phyloP scores from a whole-genome alignment of 768 basidiomycete species.

The Mycena vitilis region DNA sequence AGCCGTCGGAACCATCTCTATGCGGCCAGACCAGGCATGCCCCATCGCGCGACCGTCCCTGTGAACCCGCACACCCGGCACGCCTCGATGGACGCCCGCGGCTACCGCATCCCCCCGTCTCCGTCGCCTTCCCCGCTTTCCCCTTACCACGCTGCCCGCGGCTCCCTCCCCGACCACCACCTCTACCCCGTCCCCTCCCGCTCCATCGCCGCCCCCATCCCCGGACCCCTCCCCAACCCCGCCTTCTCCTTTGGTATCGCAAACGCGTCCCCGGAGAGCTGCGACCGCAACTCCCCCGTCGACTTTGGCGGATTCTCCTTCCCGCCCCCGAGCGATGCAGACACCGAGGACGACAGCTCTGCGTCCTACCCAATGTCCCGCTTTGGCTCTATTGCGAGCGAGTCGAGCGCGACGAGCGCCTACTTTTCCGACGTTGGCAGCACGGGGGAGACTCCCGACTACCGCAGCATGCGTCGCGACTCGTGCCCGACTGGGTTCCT shows the following conservation, averaged over 20 bases:
- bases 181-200: constrained; percentile 63
- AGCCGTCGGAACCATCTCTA: constrained; percentile 48
- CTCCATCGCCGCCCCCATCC: constrained; percentile 54
- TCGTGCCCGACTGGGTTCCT: constrained; percentile 57
- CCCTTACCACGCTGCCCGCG: constrained; percentile 55
- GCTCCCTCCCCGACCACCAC: constrained; percentile 62
- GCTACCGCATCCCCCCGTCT: constrained; percentile 50
- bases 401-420: constrained; percentile 65
- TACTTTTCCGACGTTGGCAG: constrained; percentile 60
- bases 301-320: constrained; percentile 56
- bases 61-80: constrained; percentile 54
- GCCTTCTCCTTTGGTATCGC: constrained; percentile 75
- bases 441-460: constrained; percentile 46
- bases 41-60: constrained; percentile 45
- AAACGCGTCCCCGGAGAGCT: constrained; percentile 56
- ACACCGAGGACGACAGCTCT: constrained; percentile 63
- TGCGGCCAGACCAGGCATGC: constrained; percentile 39
- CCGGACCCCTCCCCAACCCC: constrained; percentile 71
- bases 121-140: constrained; percentile 59
- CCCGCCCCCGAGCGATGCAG: constrained; percentile 57
- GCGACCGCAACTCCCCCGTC: constrained; percentile 67
- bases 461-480: constrained; percentile 46
- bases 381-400: constrained; percentile 73
- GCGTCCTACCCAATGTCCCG: constrained; percentile 64
- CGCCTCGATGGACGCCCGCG: constrained; percentile 54